Base-by-base conservation (phyloP, 345 rosid genomes). In the Moricandia moricandioides region DNA sequence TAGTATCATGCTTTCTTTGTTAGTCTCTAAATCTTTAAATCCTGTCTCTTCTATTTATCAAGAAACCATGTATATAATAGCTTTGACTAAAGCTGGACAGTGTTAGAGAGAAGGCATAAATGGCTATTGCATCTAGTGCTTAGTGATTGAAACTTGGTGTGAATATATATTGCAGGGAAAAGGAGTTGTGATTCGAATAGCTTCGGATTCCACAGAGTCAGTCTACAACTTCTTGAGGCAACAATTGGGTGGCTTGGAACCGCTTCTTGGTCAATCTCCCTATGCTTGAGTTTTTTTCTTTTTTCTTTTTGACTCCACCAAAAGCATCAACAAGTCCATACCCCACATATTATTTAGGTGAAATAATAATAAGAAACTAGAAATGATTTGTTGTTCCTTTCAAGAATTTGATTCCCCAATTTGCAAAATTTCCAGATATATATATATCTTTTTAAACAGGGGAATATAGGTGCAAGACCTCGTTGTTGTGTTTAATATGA, bases 171-270 rank as follows among this genome's bases (percentile, higher is more conserved):
- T 29, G 79, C 83, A 92, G 99, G 97, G 87, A 70, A 77, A 73
- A 16, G 97, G 97, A 45, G 62, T 87, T 47, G 87, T 92, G 13
- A 84, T 88, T 60, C 87, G 97, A 35, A 67, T 94, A 55, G 97
- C 93, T 73, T 87, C 97, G n/a, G 81, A 70, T 65, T 88, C 91
- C 8, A 90, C 97, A 4, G 99, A 95, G 73, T 83, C 91, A 8
- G 97, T 89, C 7, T 90, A 92, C 85, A 85, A 81, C 37, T 92
- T 95, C 77, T 80, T 95, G 76, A 83, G 83, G 72, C 81, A 83
- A 67, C 86, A 89, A 31, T 62, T 92, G 83, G 80, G 84, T 66
- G 84, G 71, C 58, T 33, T 95, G 80, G 87, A 90, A 81, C 83
- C 88, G 27, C 45, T 88, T 61, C 81, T 95, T 66, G 99, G 97